phyloP scores from a whole-genome alignment of 768 basidiomycete species.

The Amanita exitialis region DNA sequence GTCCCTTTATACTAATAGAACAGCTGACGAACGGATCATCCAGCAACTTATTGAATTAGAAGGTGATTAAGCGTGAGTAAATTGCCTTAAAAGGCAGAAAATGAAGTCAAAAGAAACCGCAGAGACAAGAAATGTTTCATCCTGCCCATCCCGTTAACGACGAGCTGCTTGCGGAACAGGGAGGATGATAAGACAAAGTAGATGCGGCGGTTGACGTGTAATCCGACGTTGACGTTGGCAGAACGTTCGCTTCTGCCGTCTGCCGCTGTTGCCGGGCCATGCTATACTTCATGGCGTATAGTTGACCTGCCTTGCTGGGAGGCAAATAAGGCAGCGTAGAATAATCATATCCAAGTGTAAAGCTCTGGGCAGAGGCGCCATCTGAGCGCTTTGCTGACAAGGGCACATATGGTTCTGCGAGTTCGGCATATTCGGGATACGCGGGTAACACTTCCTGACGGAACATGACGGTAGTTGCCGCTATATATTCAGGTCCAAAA shows the following conservation, averaged over 20 bases:
- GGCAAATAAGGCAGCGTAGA: conserved; percentile 4
- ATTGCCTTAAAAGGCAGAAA: background rate
- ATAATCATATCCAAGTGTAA: background rate
- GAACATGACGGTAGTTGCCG: conserved; percentile 22
- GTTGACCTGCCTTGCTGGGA: conserved; percentile 13
- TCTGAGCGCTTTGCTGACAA: background rate
- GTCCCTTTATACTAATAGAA: conserved; percentile 1
- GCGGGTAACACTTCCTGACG: conserved; percentile 23
- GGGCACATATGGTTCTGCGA: background rate
- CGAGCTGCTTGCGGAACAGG: conserved; percentile 21
- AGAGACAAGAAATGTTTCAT: conserved; percentile 12
- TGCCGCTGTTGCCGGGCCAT: background rate
- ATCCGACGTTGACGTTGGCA: background rate
- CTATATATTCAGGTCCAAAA: conserved; percentile 25
- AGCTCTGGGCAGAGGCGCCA: background rate
- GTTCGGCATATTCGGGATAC: conserved; percentile 20
- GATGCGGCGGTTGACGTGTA: background rate
- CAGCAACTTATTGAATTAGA: background rate
- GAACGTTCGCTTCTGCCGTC: background rate
- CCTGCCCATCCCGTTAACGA: conserved; percentile 42
- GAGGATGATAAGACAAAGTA: conserved; percentile 5
- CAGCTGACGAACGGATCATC: background rate
- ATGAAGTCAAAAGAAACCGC: background rate
- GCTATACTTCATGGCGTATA: conserved; percentile 14
- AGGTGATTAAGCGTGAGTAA: background rate